Evolutionary conservation across 805 yeast genomes (phyloP).

Genomic region (Teunomyces aglyptinius): DNA sequence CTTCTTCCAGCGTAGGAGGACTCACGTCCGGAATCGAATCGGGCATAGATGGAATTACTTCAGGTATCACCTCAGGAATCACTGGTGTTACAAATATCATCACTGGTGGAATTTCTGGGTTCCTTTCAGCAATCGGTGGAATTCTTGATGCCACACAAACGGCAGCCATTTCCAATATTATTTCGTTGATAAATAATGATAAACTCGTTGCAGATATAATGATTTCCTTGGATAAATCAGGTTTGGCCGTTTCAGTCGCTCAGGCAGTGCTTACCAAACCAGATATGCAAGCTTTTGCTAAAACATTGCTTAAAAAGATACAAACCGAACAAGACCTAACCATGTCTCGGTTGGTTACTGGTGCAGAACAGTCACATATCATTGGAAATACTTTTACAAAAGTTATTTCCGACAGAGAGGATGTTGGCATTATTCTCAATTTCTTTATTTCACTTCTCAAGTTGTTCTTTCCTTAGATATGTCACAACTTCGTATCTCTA

Average conservation of each 20-base stretch:
- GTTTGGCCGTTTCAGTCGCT: conserved; percentile 19
- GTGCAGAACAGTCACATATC: conserved; percentile 14
- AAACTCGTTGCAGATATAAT: conserved; percentile 17
- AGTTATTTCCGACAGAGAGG: background rate
- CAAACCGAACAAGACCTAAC: conserved; percentile 13
- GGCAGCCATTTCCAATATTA: conserved; percentile 10
- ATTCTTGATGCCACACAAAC: conserved; percentile 5
- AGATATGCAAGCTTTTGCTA: conserved; percentile 16
- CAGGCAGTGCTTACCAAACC: conserved; percentile 15
- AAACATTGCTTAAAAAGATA: conserved; percentile 15
- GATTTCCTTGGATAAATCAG: conserved; percentile 21
- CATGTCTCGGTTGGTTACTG: conserved; percentile 9
- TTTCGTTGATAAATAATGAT: conserved; percentile 17
- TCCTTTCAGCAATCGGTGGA: background rate
- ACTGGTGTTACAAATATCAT: conserved; percentile 1
- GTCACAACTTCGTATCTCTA: conserved; percentile 8
- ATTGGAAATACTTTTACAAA: conserved; percentile 7
- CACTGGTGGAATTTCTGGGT: conserved; percentile 3
- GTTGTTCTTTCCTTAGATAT: background rate
- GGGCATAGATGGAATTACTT: background rate
- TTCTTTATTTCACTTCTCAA: conserved; percentile 1
- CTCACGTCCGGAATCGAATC: background rate
- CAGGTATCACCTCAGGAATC: conserved; percentile 2
- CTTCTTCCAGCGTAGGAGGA: background rate
- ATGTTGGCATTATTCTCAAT: background rate